Base-by-base conservation (phyloP, 805 yeast genomes). In the Candida schatavii region DNA sequence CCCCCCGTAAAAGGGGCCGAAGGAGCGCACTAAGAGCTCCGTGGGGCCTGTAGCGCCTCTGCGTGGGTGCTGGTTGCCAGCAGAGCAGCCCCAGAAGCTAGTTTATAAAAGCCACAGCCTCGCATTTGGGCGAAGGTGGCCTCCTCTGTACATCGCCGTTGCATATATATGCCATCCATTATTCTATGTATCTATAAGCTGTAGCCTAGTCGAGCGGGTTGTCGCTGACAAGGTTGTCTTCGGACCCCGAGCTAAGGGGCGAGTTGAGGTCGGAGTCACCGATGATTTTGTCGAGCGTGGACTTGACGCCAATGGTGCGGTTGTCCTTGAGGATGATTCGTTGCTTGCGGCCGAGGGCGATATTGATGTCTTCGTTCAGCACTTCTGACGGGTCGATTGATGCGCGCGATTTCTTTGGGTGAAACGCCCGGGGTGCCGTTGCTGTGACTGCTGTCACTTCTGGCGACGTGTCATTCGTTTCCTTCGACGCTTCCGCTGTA, bases 171-270 rank as follows among this genome's bases (percentile, higher is more conserved):
- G 7, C 11, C 27, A 23, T 23, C 27, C 27, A 23, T 23, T 23
- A 23, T 23, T 23, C 27, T 23, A 23, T 23, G 7, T 23, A 23
- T 23, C 27, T 23, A 23, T 23, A 23, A 23, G 7, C 11, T 7
- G 27, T 7, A 17, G 32, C 6, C 32, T 29, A 31, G 19, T 31
- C 35, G 9, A 31, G 20, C 18, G 18, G 18, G 17, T 20, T 33
- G 28, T 40, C 43, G 30, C 39, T 40, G 10, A 21, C 43, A 10
- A 35, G 14, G 26, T 40, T 40, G 7, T 40, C 43, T 27, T 40
- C 43, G 3, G 42, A 37, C 1, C 37, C 35, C 3, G 47, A 44
- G 29, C 33, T 37, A 14, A 35, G n/a, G 20, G 43, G 43, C 10
- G 27, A 23, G 13, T 30, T 14, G 10, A 30, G 13, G 6, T 6